Base-by-base conservation (phyloP, 2,329 filamentous ascomycete species). In the Microsporum canis region DNA sequence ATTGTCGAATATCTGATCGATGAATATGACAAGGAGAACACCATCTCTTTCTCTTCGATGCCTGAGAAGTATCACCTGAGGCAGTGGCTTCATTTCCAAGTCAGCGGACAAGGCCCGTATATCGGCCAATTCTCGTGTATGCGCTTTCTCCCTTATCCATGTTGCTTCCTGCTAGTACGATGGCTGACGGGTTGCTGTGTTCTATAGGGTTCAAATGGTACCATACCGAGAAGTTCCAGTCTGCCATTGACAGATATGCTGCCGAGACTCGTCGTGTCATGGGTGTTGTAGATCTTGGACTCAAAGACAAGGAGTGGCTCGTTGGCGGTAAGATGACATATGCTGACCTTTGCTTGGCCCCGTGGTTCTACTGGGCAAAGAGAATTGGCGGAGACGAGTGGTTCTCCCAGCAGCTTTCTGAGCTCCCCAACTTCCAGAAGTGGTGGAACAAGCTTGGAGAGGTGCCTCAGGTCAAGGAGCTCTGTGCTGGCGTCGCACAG, bases 181-280 rank as follows among this genome's bases (percentile, higher is more conserved):
- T 51, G 17, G 6, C 5, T 60, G 59, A 3, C 75, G 5, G 29
- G 43, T 8, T 47, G 10, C 43, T 33, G 3, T 34, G 2, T 12
- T 53, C 29, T 2, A 68, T 67, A 39, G 78, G 74, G 72, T 78
- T 79, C 68, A 55, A 27, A n/a, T 60, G 65, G 1, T 70, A 70
- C 14, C 73, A 77, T 63, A 59, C 66, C 0, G 78, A 80, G 66
- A 73, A 77, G 62, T 3, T 82, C 5, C 71, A 71, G 0, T 75
- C 70, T 3, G 80, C 77, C 7, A 69, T 78, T 23, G 72, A 77
- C n/a, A 70, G 79, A 7, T 82, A 82, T 68, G 64, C 65, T 7
- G 72, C 75, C 6, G 78, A 82, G 67, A 71, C 78, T n/a, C 69
- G 71, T 12, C 73, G 79, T 5, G 73, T 82, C 0, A 71, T 74